These are phyloP conservation scores for Jackrogersella minutella DNA, from an alignment of 495 filamentous ascomycete species.

Conservation along the genomic window DNA sequence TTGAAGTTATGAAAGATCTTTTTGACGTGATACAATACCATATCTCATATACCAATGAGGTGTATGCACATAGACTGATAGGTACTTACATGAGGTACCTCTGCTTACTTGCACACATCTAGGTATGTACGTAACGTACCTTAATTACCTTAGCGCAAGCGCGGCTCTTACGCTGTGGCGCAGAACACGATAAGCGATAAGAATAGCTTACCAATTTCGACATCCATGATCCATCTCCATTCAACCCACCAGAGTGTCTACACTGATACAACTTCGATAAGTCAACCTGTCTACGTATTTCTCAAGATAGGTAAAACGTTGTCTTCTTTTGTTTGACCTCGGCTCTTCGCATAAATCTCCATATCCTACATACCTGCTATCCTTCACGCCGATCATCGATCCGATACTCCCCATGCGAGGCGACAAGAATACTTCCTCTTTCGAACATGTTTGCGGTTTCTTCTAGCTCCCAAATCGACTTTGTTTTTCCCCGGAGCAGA, in stretches of 20 bases:
- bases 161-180: constrained; percentile 10
- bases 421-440: constrained; percentile 34
- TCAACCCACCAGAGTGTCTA: no score
- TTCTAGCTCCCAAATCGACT: constrained; percentile 40
- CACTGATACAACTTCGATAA: neutral
- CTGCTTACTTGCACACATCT: no score
- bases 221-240: neutral
- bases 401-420: constrained; percentile 43
- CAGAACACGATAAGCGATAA: constrained; percentile 29
- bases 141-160: no score
- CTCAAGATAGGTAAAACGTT: neutral
- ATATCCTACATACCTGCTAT: neutral
- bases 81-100: no score
- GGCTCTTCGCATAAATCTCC: neutral
- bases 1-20: no score
- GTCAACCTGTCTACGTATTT: constrained; percentile 10
- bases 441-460: constrained; percentile 50
- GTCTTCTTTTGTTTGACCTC: neutral
- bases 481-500: constrained; percentile 46
- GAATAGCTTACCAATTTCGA: constrained; percentile 33
- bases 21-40: no score
- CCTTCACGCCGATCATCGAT: neutral
- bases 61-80: no score
- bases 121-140: no score
- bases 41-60: no score